These are phyloP conservation scores for Myriangium duriaei DNA, from an alignment of 2,329 filamentous ascomycete species.

Conservation along the genomic window DNA sequence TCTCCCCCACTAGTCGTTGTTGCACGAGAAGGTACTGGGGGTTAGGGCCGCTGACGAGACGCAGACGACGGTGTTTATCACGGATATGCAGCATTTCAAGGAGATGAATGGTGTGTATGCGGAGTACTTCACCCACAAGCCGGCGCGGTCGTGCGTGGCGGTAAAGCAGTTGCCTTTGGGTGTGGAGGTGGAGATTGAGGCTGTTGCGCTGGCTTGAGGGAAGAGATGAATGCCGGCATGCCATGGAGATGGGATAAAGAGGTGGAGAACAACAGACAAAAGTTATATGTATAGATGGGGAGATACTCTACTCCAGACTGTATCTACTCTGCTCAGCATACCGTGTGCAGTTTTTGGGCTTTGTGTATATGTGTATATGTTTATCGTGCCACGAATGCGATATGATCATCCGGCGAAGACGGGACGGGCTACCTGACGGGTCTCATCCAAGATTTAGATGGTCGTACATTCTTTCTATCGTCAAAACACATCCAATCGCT, in stretches of 20 bases:
- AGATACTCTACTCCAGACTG: no score
- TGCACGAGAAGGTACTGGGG: neutral
- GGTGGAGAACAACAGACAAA: neutral
- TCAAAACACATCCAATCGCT: no score
- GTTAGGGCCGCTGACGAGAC: neutral
- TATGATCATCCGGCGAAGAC: no score
- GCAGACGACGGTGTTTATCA: constrained; percentile 60
- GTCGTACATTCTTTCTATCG: no score
- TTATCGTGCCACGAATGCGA: no score
- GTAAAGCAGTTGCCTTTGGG: constrained; percentile 81
- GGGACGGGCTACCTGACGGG: no score
- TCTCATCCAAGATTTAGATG: no score
- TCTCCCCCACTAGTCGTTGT: constrained; percentile 1
- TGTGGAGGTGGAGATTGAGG: constrained; percentile 83
- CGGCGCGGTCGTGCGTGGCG: constrained; percentile 78
- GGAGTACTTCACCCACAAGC: constrained; percentile 63
- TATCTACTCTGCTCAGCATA: no score
- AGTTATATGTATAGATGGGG: no score
- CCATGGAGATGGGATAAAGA: no score
- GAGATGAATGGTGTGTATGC: constrained; percentile 79
- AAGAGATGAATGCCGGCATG: neutral
- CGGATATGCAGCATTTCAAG: constrained; percentile 80
- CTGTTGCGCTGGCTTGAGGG: constrained; percentile 47
- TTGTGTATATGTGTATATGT: no score
- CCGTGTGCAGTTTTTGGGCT: no score